Evolutionary conservation across 345 rosid genomes (phyloP).

Genomic region (Camelina neglecta): DNA sequence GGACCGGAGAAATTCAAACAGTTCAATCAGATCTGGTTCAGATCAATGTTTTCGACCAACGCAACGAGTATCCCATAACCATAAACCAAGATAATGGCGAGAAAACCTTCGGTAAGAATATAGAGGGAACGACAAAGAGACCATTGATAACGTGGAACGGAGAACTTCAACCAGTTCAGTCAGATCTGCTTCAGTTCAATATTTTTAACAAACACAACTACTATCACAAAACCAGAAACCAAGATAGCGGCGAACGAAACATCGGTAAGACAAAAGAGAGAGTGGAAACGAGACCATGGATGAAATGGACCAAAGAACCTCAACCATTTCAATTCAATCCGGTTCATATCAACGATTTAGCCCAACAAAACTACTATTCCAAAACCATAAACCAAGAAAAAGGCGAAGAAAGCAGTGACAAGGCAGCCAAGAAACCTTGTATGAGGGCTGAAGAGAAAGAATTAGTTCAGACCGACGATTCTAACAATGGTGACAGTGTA

Average conservation of each 20-base stretch:
- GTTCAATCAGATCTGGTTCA: neutral
- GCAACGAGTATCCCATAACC: neutral
- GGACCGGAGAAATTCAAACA: neutral
- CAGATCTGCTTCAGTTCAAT: neutral
- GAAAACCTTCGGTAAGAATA: neutral
- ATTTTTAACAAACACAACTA: neutral
- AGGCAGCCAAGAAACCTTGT: conserved; percentile 1
- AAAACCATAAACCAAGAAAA: no score
- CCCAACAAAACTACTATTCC: no score
- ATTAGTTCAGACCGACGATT: neutral
- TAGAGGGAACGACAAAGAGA: neutral
- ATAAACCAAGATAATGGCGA: neutral
- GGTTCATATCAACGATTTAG: no score
- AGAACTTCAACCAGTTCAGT: conserved; percentile 7
- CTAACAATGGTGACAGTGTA: neutral
- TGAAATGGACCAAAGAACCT: no score
- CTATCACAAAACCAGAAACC: no score
- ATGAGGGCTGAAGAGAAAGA: neutral
- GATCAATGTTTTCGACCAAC: neutral
- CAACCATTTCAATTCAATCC: no score
- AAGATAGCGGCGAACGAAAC: no score
- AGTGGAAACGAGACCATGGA: no score
- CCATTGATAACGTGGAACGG: neutral
- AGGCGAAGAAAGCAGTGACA: no score
- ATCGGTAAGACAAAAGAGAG: no score